These are phyloP conservation scores for Aspergillus sp. DNA, from an alignment of 2,329 filamentous ascomycete genomes.

Conservation along the genomic window DNA sequence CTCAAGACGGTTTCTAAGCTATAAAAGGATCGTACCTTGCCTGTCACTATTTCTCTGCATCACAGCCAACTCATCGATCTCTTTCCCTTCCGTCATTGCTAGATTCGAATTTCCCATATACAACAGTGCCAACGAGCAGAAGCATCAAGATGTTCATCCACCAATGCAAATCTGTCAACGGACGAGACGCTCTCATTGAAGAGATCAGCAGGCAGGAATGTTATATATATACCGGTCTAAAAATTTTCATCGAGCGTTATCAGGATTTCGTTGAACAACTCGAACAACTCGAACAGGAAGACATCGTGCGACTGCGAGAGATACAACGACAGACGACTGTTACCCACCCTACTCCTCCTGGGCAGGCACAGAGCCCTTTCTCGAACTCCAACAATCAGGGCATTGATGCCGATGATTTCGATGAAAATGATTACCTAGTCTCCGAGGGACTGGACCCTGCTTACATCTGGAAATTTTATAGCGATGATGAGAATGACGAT, in stretches of 20 bases:
- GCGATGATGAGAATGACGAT: background rate
- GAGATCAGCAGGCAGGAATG: background rate
- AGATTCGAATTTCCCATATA: too few species aligned
- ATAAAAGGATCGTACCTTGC: too few species aligned
- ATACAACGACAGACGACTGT: background rate
- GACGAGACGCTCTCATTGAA: background rate
- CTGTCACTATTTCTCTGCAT: too few species aligned
- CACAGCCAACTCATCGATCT: background rate
- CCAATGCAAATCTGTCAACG: background rate
- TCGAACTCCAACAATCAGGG: too few species aligned
- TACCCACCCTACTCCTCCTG: background rate
- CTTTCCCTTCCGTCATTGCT: background rate
- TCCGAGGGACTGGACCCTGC: too few species aligned
- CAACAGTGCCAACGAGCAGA: too few species aligned
- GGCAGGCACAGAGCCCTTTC: too few species aligned
- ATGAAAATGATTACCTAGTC: too few species aligned
- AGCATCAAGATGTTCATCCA: background rate
- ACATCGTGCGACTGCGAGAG: too few species aligned
- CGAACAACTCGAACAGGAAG: background rate
- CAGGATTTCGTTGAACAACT: background rate
- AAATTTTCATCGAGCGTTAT: background rate
- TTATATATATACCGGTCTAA: background rate
- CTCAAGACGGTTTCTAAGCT: too few species aligned
- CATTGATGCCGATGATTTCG: too few species aligned
- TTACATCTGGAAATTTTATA: too few species aligned